Conservation (phyloP, 306 rosid species). For the Phaseolus lunatus region DNA sequence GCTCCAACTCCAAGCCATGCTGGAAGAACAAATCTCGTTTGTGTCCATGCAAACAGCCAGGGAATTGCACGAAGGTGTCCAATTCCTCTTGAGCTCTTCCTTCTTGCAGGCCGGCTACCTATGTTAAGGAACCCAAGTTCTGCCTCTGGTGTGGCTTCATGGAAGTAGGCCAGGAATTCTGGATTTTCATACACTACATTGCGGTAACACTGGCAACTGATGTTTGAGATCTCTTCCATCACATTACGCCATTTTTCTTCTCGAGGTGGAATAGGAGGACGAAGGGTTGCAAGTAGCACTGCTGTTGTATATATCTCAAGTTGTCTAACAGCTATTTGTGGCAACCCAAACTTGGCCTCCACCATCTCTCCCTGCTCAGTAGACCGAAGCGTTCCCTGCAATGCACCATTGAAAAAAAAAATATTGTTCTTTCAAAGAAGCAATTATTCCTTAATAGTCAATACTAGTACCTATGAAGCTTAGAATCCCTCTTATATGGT, state of each 20-base stretch:
- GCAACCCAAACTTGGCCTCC: conserved; percentile 90
- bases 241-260: conserved; percentile 86
- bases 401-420: conserved; percentile 25
- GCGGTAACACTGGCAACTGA: conserved; percentile 81
- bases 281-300: conserved; percentile 90
- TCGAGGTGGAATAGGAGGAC: conserved; percentile 89
- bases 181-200: conserved; percentile 84
- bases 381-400: conserved; percentile 85
- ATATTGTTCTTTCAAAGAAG: conserved; percentile 10
- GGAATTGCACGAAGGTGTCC: conserved; percentile 96
- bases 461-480: too few relatives aligned
- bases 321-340: conserved; percentile 92
- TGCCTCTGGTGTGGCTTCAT: conserved; percentile 96
- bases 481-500: too few relatives aligned
- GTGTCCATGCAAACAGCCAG: conserved; percentile 98
- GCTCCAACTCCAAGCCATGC: conserved; percentile 99
- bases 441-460: not conserved
- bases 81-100: conserved; percentile 75
- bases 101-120: conserved; percentile 92
- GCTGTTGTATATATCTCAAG: conserved; percentile 96
- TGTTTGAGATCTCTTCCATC: conserved; percentile 91
- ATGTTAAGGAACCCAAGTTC: conserved; percentile 98
- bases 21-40: conserved; percentile 92
- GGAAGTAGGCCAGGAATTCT: conserved; percentile 85
- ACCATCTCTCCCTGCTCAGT: conserved; percentile 99